Conservation (phyloP, 495 filamentous ascomycete species). For the Hyaloscypha finlandica region DNA sequence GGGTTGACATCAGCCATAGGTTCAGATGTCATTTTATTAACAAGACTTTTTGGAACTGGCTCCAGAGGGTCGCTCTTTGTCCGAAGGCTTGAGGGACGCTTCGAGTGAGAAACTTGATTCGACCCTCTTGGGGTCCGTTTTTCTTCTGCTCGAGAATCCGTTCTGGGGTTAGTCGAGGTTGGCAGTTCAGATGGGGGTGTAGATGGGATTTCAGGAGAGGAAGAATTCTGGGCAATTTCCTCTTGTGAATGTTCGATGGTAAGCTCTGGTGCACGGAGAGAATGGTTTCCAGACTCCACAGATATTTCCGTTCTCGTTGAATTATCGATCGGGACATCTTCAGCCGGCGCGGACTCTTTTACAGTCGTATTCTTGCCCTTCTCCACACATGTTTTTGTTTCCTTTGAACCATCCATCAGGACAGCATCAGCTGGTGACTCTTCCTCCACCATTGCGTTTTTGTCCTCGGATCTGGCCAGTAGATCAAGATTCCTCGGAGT, state of each 20-base stretch:
- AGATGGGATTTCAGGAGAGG: neutral
- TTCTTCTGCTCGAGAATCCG: neutral
- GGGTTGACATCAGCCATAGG: constrained; percentile 15
- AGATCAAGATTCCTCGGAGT: constrained; percentile 45
- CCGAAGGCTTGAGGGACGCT: constrained; percentile 5
- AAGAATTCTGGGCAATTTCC: neutral
- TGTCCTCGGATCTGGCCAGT: constrained; percentile 9
- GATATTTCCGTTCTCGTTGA: neutral
- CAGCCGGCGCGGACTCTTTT: neutral
- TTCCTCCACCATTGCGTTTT: neutral
- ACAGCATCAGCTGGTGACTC: neutral
- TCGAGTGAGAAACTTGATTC: neutral
- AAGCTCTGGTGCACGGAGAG: neutral
- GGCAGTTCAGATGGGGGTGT: neutral
- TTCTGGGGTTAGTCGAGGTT: neutral
- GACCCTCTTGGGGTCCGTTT: neutral
- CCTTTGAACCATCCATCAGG: neutral
- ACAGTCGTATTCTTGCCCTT: neutral
- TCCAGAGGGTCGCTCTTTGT: constrained; percentile 25
- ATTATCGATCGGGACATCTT: neutral
- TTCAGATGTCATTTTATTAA: constrained; percentile 30
- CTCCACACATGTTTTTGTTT: neutral
- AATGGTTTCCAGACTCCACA: neutral
- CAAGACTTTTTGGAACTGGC: constrained; percentile 21
- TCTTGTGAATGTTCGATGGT: neutral